Evolutionary conservation across 2,329 filamentous ascomycete species (phyloP), one percentile per base, ranked within the genome.

Genomic region (Clarireedia paspali): DNA sequence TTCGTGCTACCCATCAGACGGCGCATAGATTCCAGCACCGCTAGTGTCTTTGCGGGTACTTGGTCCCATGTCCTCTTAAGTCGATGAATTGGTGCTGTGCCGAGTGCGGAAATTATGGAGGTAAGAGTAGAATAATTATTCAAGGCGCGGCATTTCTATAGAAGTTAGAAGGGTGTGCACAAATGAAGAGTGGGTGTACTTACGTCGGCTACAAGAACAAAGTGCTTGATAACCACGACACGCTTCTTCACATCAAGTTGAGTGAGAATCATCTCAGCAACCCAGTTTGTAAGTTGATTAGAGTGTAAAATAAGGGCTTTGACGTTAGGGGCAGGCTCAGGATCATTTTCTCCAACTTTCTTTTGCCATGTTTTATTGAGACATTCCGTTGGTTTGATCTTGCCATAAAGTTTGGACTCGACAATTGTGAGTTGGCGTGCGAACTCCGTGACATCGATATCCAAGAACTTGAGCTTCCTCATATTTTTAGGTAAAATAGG

Each of bases 311-410:
- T 99, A 60, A 99, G 79, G 9, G 91, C 89, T 73, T 97, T 96
- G 64, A 99, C 90, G 65, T 99, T 97, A 0, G 90, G 83, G 9
- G 94, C 91, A 36, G 91, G 89, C 66, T 96, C 91, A 5, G 87
- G 81, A 60, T 91, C 88, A 58, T 87, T 86, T 36, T 91, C 87
- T 7, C 76, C 81, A 57, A 95, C 78, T 76, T 96, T 96, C 80
- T 95, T 97, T 73, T 96, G 91, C 94, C 94, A 99, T 5, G 91
- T 96, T 78, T 99, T 99, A 74, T 96, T 96, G 59, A 99, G 76
- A 70, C 92, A 97, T 71, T 99, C 94, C 0, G 90, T 94, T 0
- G 92, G 88, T 71, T 92, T 92, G 71, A 99, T 95, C 74, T 96
- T 96, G 64, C 88, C 89, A 67, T 97, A 99, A 1, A 97, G 79